phyloP scores from a whole-genome alignment of 805 yeast genomes.

The Candida fluviatilis region DNA sequence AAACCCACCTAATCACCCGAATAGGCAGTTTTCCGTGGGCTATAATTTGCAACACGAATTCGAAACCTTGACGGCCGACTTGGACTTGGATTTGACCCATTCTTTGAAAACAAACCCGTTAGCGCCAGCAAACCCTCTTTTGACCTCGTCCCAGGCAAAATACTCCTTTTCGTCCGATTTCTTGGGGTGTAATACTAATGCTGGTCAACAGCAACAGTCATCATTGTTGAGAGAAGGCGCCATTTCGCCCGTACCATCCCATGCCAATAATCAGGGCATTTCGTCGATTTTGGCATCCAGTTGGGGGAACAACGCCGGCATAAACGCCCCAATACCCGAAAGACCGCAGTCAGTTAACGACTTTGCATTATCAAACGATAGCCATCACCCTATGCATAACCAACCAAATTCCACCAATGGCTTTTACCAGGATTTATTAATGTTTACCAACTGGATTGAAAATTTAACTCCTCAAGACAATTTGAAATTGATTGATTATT shows the following conservation, averaged over 20 bases:
- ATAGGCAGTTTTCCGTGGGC: conserved; percentile 41
- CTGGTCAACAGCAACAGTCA: neutral
- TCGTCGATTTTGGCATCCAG: conserved; percentile 2
- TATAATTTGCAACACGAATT: conserved; percentile 45
- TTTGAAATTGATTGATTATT: conserved; percentile 49
- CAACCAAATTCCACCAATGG: conserved; percentile 13
- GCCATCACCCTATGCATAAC: conserved; percentile 8
- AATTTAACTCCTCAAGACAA: conserved; percentile 49
- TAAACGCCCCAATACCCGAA: conserved; percentile 22
- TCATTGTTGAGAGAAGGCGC: neutral
- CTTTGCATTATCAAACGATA: conserved; percentile 14
- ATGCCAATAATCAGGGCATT: conserved; percentile 1
- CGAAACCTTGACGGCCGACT: conserved; percentile 42
- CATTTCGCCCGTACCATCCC: conserved; percentile 1
- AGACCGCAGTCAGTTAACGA: conserved; percentile 43
- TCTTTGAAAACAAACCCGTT: conserved; percentile 2
- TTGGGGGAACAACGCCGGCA: neutral
- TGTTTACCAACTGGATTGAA: conserved; percentile 48
- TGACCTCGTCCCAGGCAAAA: neutral
- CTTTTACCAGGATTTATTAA: conserved; percentile 49
- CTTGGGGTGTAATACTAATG: conserved; percentile 1
- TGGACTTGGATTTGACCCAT: conserved; percentile 39
- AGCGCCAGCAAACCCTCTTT: neutral
- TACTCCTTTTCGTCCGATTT: conserved; percentile 2
- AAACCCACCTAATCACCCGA: conserved; percentile 8